Evolutionary conservation across 257 asterid species (phyloP).

Genomic region (Leonotis leonurus): DNA sequence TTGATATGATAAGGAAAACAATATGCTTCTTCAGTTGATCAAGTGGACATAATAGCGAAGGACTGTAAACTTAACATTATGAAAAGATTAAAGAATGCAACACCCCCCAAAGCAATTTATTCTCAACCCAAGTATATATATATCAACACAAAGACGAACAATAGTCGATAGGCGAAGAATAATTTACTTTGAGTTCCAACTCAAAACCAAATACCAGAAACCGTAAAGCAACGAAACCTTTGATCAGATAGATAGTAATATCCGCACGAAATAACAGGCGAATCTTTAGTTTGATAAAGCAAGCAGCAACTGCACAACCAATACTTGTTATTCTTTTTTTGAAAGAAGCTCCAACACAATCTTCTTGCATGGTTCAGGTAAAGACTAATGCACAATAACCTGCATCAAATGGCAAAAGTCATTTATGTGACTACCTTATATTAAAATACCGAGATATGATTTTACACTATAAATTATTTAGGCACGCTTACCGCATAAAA

Average conservation of each 20-base stretch:
- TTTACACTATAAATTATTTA: not conserved
- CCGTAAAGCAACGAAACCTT: conserved; percentile 9
- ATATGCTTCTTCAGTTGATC: too few species aligned
- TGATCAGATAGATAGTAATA: conserved; percentile 3
- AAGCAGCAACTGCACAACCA: conserved; percentile 22
- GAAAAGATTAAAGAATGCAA: not conserved
- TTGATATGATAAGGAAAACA: too few species aligned
- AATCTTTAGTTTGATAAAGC: conserved; percentile 15
- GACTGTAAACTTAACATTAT: not conserved
- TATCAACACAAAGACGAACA: conserved; percentile 14
- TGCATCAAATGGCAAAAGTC: conserved; percentile 16
- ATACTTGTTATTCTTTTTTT: conserved; percentile 14
- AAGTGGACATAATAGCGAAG: not conserved
- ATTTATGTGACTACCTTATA: not conserved
- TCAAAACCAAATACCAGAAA: conserved; percentile 19
- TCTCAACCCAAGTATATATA: conserved; percentile 23
- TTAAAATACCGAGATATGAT: not conserved
- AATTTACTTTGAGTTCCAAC: conserved; percentile 7
- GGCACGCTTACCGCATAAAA: conserved; percentile 27
- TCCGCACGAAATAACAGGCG: not conserved
- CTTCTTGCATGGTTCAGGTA: conserved; percentile 26
- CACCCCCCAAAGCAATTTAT: conserved; percentile 11
- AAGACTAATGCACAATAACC: conserved; percentile 36
- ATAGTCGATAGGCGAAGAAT: not conserved
- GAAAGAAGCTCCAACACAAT: not conserved